A percentile compares a stretch with the other conserved stretches of the same genome.
phyloP scores from a whole-genome alignment of 73 alveolate species.

The Paramecium octaurelia region DNA sequence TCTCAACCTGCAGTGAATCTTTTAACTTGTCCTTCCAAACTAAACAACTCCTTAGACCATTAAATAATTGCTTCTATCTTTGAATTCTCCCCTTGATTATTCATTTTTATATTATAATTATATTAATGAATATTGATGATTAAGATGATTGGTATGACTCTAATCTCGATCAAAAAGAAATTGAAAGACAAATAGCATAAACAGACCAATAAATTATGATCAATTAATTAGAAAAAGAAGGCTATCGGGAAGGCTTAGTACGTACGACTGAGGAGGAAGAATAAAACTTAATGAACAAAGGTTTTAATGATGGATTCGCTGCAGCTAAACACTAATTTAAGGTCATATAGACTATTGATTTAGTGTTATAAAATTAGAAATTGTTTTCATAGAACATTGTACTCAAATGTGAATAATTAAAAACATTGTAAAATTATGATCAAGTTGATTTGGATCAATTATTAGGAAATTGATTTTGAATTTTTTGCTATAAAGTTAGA shows the following conservation, averaged over 20 bases:
- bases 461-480: background rate
- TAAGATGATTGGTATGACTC: background rate
- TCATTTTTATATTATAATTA: background rate
- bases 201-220: background rate
- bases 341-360: background rate
- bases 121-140: background rate
- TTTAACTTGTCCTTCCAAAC: slow-evolving; percentile 17
- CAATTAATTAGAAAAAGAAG: background rate
- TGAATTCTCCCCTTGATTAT: background rate
- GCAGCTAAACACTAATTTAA: background rate
- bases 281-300: background rate
- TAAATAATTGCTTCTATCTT: background rate
- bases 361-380: background rate
- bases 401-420: background rate
- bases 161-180: background rate
- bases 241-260: background rate
- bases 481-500: background rate
- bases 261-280: background rate
- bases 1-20: slow-evolving; percentile 16
- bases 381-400: background rate
- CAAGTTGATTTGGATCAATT: background rate
- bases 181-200: background rate
- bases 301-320: background rate
- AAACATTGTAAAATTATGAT: background rate
- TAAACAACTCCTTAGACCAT: slow-evolving; percentile 15